Base-by-base conservation (phyloP, 495 filamentous ascomycete genomes). In the Podospora appendiculata region DNA sequence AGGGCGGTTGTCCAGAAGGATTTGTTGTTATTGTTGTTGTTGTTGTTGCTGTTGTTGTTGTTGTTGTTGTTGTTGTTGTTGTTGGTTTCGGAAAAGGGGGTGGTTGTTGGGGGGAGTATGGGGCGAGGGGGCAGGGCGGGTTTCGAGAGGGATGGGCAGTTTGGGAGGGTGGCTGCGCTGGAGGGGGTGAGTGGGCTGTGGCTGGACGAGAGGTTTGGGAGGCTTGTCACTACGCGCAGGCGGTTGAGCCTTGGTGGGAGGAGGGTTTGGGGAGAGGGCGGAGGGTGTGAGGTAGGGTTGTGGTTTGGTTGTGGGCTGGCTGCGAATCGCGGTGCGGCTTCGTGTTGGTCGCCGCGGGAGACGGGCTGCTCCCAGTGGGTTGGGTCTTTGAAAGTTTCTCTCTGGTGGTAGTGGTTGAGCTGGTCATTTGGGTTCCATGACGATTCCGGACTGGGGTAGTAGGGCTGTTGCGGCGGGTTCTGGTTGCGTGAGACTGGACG, bases 1-100 rank as follows among this genome's bases (percentile, higher is more conserved):
- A 81, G 67, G 53, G 76, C 78, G 8, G 61, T 57, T 47, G 73
- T 68, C 71, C 72, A 70, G 57, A 67, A 59, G 14, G 53, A 48
- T 48, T 47, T 59, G 17, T 53, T 45, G 41, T 19, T 25, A 7
- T 32, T 41, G 12, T 39, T 32, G 41, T 49, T n/a, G 40, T 7
- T 16, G 39, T 25, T 6, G 34, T 36, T 36, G 34, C 11, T 8
- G 43, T 45, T 45, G 43, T 47, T 59, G 17, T 53, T 45, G 41
- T 19, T 44, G 12, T 9, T 9, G 10, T 19, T 44, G 41, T 14
- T 44, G 4, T 14, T 9, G 25, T 25, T 5, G 41, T 16, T 12
- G 41, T 13, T 13, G 13, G 41, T 9, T 44, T 17, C 8, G 13
- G 13, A 44, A 17, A 3, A 44, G n/a, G 11, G 7, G 38, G 38